A percentile compares a stretch with the other conserved stretches of the same genome.
Conservation (phyloP, 768 basidiomycete genomes). For the Hebeloma cylindrosporum region DNA sequence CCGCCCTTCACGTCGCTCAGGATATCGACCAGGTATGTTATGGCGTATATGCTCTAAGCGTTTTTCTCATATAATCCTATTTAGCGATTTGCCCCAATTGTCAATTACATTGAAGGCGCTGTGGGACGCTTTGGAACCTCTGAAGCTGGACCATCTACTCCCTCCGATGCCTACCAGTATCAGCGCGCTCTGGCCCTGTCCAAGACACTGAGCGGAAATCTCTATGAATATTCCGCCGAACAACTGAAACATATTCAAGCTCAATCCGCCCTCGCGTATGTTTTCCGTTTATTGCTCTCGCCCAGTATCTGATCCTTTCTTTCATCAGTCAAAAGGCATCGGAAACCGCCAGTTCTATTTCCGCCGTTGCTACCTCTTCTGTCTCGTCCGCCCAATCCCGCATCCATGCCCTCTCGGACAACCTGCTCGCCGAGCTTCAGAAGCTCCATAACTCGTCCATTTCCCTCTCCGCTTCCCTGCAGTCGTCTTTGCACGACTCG, state of each 20-base stretch:
- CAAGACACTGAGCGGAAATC: slow-evolving; percentile 58
- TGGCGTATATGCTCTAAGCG: slow-evolving; percentile 17
- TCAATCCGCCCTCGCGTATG: slow-evolving; percentile 66
- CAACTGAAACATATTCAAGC: slow-evolving; percentile 69
- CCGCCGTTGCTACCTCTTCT: slow-evolving; percentile 57
- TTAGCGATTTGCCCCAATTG: slow-evolving; percentile 71
- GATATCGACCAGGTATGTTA: slow-evolving; percentile 68
- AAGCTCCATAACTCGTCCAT: slow-evolving; percentile 62
- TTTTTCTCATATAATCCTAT: slow-evolving; percentile 3
- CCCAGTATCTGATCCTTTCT: not conserved
- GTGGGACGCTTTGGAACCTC: slow-evolving; percentile 48
- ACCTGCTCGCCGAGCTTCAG: slow-evolving; percentile 65
- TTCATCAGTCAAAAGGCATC: slow-evolving; percentile 62
- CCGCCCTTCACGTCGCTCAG: slow-evolving; percentile 60
- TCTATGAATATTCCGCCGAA: slow-evolving; percentile 66
- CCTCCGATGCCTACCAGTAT: slow-evolving; percentile 67
- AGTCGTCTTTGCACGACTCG: slow-evolving; percentile 34
- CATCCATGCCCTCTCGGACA: slow-evolving; percentile 61
- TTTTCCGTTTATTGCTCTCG: slow-evolving; percentile 10
- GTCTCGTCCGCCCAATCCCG: slow-evolving; percentile 53
- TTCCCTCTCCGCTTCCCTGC: slow-evolving; percentile 45
- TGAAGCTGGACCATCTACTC: slow-evolving; percentile 46
- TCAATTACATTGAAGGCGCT: slow-evolving; percentile 67
- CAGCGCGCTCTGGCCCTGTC: slow-evolving; percentile 72
- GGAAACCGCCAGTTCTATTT: slow-evolving; percentile 65